Evolutionary conservation across 495 filamentous ascomycete species (phyloP).

Genomic region (Lindgomyces ingoldianus): DNA sequence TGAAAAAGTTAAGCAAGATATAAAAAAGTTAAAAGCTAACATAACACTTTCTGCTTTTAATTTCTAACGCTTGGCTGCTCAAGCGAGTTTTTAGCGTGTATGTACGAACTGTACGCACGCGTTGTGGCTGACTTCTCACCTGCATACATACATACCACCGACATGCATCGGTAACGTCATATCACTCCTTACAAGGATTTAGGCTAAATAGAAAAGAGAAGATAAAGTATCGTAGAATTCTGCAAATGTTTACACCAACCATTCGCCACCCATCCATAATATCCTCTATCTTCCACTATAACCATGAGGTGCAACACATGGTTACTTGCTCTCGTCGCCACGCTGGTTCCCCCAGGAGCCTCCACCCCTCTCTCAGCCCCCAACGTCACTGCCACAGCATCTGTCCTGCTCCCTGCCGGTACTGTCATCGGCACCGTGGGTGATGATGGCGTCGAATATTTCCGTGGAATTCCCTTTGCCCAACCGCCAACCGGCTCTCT

Average conservation of each 20-base stretch:
- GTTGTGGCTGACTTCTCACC: not conserved
- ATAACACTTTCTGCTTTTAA: too few species aligned
- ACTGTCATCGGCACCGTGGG: constrained; percentile 21
- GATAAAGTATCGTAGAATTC: not conserved
- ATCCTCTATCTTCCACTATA: not conserved
- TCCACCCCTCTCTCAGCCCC: not conserved
- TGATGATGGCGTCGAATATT: constrained; percentile 39
- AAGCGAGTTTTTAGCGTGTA: too few species aligned
- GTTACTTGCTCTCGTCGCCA: not conserved
- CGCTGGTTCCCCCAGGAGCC: not conserved
- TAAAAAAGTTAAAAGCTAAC: too few species aligned
- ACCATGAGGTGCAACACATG: not conserved
- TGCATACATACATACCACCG: not conserved
- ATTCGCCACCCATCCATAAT: not conserved
- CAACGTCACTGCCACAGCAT: constrained; percentile 5
- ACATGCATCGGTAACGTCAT: not conserved
- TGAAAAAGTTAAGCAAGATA: too few species aligned
- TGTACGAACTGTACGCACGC: too few species aligned
- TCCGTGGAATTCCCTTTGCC: constrained; percentile 65
- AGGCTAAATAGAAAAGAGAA: constrained; percentile 1
- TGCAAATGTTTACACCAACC: not conserved
- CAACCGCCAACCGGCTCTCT: constrained; percentile 57
- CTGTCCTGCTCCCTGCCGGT: constrained; percentile 8
- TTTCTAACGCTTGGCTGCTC: too few species aligned
- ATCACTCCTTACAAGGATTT: not conserved